Conservation (phyloP, 441 rosid genomes). For the Isatis lusitanica region DNA sequence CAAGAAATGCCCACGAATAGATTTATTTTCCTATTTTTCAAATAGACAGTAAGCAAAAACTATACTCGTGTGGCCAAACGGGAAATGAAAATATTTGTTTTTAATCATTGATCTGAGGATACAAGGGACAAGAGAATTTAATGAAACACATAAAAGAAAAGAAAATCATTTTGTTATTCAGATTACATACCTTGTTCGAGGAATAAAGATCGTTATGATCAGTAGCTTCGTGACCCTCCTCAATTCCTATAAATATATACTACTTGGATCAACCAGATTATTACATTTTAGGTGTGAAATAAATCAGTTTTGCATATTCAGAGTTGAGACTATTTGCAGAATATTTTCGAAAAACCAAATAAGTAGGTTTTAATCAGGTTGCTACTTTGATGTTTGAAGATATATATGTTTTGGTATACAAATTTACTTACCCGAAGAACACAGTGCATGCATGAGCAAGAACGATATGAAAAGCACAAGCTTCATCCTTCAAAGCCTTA, state of each 20-base stretch:
- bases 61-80: too few species aligned
- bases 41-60: too few species aligned
- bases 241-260: neutral
- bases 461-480: neutral
- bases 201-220: neutral
- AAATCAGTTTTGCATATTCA: neutral
- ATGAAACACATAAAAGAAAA: neutral
- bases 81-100: too few species aligned
- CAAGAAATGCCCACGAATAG: too few species aligned
- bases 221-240: neutral
- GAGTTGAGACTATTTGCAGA: neutral
- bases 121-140: neutral
- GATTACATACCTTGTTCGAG: neutral
- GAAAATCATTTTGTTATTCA: too few species aligned
- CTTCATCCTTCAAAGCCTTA: neutral
- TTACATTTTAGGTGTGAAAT: too few species aligned
- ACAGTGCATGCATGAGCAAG: conserved; percentile 3
- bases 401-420: neutral
- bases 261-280: neutral
- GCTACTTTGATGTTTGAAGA: neutral
- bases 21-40: too few species aligned
- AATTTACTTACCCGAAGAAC: neutral
- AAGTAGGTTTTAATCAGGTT: neutral
- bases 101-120: neutral
- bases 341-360: neutral